Conservation (phyloP, 164 flowering plant species). For the Protea cynaroides region DNA sequence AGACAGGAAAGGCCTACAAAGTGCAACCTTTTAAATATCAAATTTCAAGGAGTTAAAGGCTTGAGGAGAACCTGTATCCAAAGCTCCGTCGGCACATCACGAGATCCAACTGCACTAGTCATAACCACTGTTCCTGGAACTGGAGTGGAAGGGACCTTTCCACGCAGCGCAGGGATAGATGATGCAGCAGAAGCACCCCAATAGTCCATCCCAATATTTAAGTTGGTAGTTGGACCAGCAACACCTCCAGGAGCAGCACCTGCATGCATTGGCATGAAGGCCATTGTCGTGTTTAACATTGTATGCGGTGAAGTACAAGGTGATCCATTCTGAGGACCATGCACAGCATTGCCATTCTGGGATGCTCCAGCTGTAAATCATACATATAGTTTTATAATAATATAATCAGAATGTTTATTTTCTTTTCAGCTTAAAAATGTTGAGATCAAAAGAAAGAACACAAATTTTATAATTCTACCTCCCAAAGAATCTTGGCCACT, state of each 20-base stretch:
- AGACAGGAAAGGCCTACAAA: too few relatives aligned
- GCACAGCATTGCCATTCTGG: constrained; percentile 46
- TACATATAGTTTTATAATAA: constrained; percentile 1
- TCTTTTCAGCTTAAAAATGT: background rate
- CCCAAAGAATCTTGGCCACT: background rate
- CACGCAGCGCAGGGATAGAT: constrained; percentile 52
- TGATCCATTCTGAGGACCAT: constrained; percentile 47
- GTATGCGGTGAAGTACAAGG: constrained; percentile 35
- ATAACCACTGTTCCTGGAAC: constrained; percentile 53
- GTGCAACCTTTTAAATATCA: background rate
- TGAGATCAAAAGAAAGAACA: background rate
- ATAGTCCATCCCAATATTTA: constrained; percentile 96
- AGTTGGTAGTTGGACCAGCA: constrained; percentile 85
- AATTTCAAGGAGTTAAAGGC: background rate
- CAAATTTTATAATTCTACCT: background rate
- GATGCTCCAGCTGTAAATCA: constrained; percentile 45
- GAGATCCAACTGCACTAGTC: constrained; percentile 44
- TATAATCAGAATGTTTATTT: background rate
- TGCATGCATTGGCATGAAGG: constrained; percentile 26
- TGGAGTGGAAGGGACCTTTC: constrained; percentile 56
- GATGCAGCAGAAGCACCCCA: constrained; percentile 73
- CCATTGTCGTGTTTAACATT: constrained; percentile 37
- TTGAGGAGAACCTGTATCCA: constrained; percentile 61
- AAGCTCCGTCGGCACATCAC: constrained; percentile 68
- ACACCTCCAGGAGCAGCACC: constrained; percentile 49